Evolutionary conservation across 495 filamentous ascomycete species (phyloP).

Genomic region (Aspergillus steynii): DNA sequence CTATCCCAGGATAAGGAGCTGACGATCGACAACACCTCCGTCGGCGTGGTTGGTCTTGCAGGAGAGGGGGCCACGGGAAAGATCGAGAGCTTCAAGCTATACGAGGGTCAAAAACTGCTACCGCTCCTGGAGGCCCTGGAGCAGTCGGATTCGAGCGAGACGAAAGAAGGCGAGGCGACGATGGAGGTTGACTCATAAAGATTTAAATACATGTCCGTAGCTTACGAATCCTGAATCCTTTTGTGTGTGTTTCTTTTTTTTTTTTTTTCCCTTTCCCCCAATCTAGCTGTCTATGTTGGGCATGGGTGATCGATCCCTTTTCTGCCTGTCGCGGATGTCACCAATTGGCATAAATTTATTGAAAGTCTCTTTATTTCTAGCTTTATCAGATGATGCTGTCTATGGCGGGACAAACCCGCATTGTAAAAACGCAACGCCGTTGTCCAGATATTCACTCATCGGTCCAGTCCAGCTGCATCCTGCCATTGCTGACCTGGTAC

Average conservation of each 20-base stretch:
- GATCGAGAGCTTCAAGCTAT: slow-evolving; percentile 84
- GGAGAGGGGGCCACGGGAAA: slow-evolving; percentile 50
- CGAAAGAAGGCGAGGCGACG: slow-evolving; percentile 55
- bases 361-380: neutral
- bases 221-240: slow-evolving; percentile 33
- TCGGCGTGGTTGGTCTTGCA: slow-evolving; percentile 74
- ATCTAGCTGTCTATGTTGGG: neutral
- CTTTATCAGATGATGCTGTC: neutral
- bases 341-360: neutral
- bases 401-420: slow-evolving; percentile 1
- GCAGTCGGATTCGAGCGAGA: slow-evolving; percentile 69
- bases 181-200: slow-evolving; percentile 84
- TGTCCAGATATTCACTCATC: slow-evolving; percentile 50
- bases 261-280: slow-evolving; percentile 11
- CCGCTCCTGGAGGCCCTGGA: slow-evolving; percentile 64
- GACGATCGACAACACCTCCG: slow-evolving; percentile 91
- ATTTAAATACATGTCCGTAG: slow-evolving; percentile 35
- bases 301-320: neutral
- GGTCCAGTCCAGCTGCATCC: slow-evolving; percentile 81
- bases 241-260: slow-evolving; percentile 9
- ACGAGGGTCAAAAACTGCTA: slow-evolving; percentile 83
- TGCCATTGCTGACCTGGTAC: slow-evolving; percentile 71
- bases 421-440: neutral
- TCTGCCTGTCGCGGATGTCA: neutral
- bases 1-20: slow-evolving; percentile 96